Evolutionary conservation across 768 basidiomycete species (phyloP), one percentile per base, ranked within the genome.

Genomic region (Xerocomus potaroensis): DNA sequence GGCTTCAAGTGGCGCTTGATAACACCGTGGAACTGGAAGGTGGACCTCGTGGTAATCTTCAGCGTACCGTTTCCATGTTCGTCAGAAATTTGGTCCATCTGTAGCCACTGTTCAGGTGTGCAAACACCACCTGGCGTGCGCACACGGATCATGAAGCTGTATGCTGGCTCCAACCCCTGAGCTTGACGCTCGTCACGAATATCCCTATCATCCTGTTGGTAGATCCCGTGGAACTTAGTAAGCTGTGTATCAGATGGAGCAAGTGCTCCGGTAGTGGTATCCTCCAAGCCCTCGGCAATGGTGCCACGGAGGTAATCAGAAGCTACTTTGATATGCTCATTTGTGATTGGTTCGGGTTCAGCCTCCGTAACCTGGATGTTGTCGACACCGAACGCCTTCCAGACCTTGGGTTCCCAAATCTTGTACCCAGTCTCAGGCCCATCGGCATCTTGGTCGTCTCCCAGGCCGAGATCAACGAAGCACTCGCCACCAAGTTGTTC

Each of bases 11-110:
- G 92, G 53, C 79, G 79, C 75, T 99, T 99, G 73, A 99, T 91
- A 57, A 99, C 90, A 46, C 96, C 96, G 67, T 99, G 96, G 78
- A 96, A 98, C 70, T 99, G 96, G 85, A 98, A 99, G 9, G 96
- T 99, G 66, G 92, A 83, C 51, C 96, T 78, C 27, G 96, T 99
- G 38, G 96, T 99, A 55, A 99, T 84, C 75, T 99, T 99, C 72
- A 98, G 87, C 5, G 94, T 91, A 37, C 87, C 83, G 50, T 81
- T 87, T 6, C 92, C 96, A 65, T 93, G 91, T 65, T 92, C 90
- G 63, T 98, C 96, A 44, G 96, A 81, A 57, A 99, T 97, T 58
- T 86, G 85, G 69, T 97, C 91, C 83, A 99, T 91, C 55, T 84
- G 80, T 41, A 94, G 72, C 96, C 96, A 98, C 69, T 99, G 96